phyloP scores from a whole-genome alignment of 257 asterid species.

The Solanum rostratum region DNA sequence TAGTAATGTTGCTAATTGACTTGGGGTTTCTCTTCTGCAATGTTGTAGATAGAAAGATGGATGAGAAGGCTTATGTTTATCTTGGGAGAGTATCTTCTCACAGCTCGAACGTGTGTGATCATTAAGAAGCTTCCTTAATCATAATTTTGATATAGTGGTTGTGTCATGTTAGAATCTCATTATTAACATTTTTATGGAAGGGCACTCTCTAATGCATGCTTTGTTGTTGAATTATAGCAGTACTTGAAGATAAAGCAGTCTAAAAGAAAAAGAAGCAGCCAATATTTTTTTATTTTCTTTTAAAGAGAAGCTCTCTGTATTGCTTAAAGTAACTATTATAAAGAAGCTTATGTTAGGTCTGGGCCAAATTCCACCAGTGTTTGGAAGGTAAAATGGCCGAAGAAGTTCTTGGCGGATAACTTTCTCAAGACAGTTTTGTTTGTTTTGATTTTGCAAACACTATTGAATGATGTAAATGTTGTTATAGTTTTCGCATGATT shows the following conservation, averaged over 20 bases:
- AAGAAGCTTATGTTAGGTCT: neutral
- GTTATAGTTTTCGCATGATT: neutral
- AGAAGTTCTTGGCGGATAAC: neutral
- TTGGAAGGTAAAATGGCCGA: neutral
- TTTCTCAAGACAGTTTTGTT: neutral
- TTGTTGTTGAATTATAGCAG: neutral
- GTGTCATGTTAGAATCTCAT: neutral
- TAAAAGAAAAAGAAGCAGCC: neutral
- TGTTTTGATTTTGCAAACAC: neutral
- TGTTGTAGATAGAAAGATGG: neutral
- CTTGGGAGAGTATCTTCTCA: neutral
- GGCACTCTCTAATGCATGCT: neutral
- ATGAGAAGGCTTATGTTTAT: neutral
- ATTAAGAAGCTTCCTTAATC: neutral
- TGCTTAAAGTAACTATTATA: neutral
- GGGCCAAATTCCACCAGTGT: neutral
- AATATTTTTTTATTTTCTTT: neutral
- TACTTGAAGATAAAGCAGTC: neutral
- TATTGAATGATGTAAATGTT: neutral
- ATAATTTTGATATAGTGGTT: neutral
- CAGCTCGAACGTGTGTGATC: neutral
- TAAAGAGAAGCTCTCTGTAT: neutral
- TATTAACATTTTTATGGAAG: neutral
- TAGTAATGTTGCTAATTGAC: neutral
- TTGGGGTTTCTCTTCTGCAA: neutral